These are phyloP conservation scores for Asterophora parasitica DNA, from an alignment of 768 basidiomycete species.

Conservation along the genomic window DNA sequence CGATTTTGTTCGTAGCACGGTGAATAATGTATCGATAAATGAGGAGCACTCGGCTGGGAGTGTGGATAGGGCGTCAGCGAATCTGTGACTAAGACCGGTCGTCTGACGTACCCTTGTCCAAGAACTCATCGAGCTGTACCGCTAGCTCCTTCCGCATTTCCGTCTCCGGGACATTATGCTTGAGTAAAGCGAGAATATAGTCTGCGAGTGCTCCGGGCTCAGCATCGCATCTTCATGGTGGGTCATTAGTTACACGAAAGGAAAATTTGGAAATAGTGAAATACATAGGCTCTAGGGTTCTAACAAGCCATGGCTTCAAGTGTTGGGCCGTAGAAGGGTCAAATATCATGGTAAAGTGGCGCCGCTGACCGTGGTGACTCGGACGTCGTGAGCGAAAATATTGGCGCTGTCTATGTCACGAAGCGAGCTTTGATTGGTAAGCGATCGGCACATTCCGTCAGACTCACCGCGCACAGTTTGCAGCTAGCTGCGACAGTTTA, in stretches of 20 bases:
- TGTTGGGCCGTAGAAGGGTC: conserved; percentile 59
- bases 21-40: conserved; percentile 86
- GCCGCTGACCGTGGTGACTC: neutral
- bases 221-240: conserved; percentile 77
- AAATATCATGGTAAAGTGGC: conserved; percentile 48
- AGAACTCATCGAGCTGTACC: conserved; percentile 83
- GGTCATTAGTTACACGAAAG: conserved; percentile 13
- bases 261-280: conserved; percentile 18
- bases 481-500: too few relatives aligned
- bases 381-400: neutral
- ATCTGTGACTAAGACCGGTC: conserved; percentile 9
- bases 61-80: conserved; percentile 9
- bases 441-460: conserved; percentile 17
- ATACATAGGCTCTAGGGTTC: conserved; percentile 88
- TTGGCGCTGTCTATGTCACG: neutral
- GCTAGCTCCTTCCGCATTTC: conserved; percentile 80
- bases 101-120: conserved; percentile 70
- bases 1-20: conserved; percentile 78
- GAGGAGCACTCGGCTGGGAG: conserved; percentile 49
- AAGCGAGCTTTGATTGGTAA: conserved; percentile 6
- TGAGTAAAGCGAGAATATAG: conserved; percentile 89
- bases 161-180: conserved; percentile 78
- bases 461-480: too few relatives aligned
- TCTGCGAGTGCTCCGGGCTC: conserved; percentile 92
- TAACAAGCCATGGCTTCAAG: conserved; percentile 85